Evolutionary conservation across 140 eudicot species (phyloP), one percentile per base, ranked within the genome.

Genomic region (Senecio squalidus): DNA sequence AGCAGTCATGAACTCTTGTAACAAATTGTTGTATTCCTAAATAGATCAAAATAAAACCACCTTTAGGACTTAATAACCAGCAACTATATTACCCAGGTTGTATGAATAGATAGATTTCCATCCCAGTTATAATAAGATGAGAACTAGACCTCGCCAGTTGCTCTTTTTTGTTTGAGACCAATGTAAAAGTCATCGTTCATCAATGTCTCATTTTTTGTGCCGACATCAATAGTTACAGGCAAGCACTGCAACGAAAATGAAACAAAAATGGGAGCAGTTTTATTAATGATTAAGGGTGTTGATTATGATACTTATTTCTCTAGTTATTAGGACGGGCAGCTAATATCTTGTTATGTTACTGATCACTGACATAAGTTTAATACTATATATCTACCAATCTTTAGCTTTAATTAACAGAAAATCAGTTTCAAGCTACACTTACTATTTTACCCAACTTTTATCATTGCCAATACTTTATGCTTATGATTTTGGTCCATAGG

Each of bases 161-260:
- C 96, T 68, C 98, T 66, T 18, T 78, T 86, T 41, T 84, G 96
- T 71, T 58, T 83, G 25, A 91, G 90, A 55, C 96, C 98, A 75
- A 81, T 91, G 74, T 91, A 91, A 74, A 86, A 91, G 55, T 91
- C 96, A 59, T 91, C 96, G 1, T 91, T 74, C 65, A 91, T 43
- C 69, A 91, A 62, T 58, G 66, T 73, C 84, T 86, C 64, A 26
- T 91, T 91, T 73, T 91, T 91, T 60, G 98, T 91, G 55, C 98
- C 98, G 4, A 91, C 98, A 44, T 91, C 98, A 6, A 91, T 84
- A 38, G 96, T 91, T 50, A 91, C 74, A 18, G 96, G 98, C 75
- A 91, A 63, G 75, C 98, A 91, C 96, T 91, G 73, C 23, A 44
- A 41, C 55, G 22, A 17, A 55, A 17, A 60, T 1, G 18, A 25